A percentile compares a stretch with the other conserved stretches of the same genome.
These are phyloP conservation scores for Gyromitra esculenta DNA, from an alignment of 2,329 filamentous ascomycete genomes.

Conservation along the genomic window DNA sequence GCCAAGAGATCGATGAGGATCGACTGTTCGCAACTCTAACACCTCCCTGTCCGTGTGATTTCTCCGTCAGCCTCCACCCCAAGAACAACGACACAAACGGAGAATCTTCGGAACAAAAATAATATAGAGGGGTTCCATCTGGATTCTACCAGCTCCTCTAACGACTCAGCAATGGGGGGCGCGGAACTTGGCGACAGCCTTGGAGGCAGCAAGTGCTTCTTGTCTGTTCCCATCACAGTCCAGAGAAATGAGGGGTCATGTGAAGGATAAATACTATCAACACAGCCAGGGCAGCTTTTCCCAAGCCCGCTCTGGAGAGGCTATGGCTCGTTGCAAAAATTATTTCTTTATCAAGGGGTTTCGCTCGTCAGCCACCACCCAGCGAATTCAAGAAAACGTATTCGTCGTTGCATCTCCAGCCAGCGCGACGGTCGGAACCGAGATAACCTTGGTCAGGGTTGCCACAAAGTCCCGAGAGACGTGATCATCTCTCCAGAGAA, in stretches of 20 bases:
- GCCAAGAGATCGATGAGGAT: slow-evolving; percentile 47
- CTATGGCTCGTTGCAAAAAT: slow-evolving; percentile 32
- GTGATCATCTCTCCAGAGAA: slow-evolving; percentile 30
- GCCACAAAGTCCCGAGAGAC: slow-evolving; percentile 31
- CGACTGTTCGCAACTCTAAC: slow-evolving; percentile 47
- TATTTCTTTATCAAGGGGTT: slow-evolving; percentile 33
- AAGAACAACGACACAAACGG: slow-evolving; percentile 44
- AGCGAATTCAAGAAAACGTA: slow-evolving; percentile 30
- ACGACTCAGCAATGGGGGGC: slow-evolving; percentile 25
- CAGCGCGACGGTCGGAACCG: slow-evolving; percentile 41
- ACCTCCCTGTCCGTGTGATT: slow-evolving; percentile 48
- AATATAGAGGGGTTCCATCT: slow-evolving; percentile 28
- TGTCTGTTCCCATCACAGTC: slow-evolving; percentile 13
- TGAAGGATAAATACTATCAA: slow-evolving; percentile 47
- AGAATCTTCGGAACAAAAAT: slow-evolving; percentile 38
- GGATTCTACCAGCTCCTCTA: slow-evolving; percentile 36
- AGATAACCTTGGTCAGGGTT: slow-evolving; percentile 25
- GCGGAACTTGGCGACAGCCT: slow-evolving; percentile 27
- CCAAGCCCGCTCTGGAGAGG: slow-evolving; percentile 28
- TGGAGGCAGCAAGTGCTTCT: slow-evolving; percentile 14
- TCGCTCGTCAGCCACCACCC: slow-evolving; percentile 23
- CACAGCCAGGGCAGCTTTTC: slow-evolving; percentile 27
- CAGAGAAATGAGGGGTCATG: slow-evolving; percentile 46
- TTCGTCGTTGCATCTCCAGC: slow-evolving; percentile 26
- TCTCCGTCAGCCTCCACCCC: slow-evolving; percentile 42